Evolutionary conservation across 1,284 basidiomycete species (phyloP), one percentile per base, ranked within the genome.

Genomic region (Apiotrichum siamense): DNA sequence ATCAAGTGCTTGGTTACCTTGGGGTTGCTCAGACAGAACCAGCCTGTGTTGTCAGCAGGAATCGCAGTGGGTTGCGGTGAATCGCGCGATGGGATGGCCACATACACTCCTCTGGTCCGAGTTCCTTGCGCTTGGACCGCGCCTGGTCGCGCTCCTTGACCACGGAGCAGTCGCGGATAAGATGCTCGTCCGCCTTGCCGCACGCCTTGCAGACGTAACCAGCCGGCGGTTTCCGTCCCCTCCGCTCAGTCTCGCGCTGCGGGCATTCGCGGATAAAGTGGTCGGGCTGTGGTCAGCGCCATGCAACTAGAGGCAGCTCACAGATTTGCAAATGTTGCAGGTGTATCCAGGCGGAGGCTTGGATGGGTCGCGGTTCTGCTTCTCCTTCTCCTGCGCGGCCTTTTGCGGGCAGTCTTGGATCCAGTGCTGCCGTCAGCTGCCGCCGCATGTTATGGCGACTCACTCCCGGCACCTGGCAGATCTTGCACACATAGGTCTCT

Each of bases 1-100:
- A 97, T 92, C 51, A 97, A 82, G 63, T 97, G 89, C 75, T 97
- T 97, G 44, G 88, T 91, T 26, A 67, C 78, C 62, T 83, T 85
- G 1, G 92, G 92, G 67, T 96, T 96, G 43, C 88, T 92, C 49
- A 97, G 69, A 70, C 92, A 97, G 77, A 96, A 96, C 91, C 92
- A 96, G 72, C 92, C 93, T 74, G n/a, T n/a, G 49, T 4, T 13
- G 25, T 41, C n/a, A 41, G 39, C 7, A 2, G 7, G 6, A n/a
- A n/a, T n/a, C n/a, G n/a, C n/a, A n/a, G 33, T n/a, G 32, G 33
- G 45, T 55, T 32, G 42, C 40, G 7, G 10, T 15, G 17, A 35
- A 35, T 15, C 10, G 18, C 10, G 7, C 33, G 24, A 3, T 17
- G 10, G 3, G 3, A 9, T 15, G 2, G 20, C n/a, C 10, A 11